Conservation (phyloP, 2,329 filamentous ascomycete species). For the Uncinocarpus reesii region DNA sequence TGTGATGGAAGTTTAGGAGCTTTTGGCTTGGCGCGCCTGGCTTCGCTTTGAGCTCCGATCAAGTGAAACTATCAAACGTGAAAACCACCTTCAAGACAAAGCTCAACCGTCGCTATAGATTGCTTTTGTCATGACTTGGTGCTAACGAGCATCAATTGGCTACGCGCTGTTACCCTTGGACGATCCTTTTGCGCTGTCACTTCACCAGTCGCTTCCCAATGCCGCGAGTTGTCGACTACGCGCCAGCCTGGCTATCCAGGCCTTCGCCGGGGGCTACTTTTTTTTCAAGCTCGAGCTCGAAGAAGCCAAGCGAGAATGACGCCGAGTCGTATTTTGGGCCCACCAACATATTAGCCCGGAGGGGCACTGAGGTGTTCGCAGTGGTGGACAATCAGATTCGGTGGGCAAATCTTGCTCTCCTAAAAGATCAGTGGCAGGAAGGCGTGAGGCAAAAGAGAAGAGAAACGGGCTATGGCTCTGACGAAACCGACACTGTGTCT, state of each 20-base stretch:
- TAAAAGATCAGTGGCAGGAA: constrained; percentile 56
- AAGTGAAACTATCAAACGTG: neutral
- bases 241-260: constrained; percentile 74
- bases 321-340: constrained; percentile 30
- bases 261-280: constrained; percentile 67
- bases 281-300: constrained; percentile 50
- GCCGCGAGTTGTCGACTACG: constrained; percentile 78
- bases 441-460: constrained; percentile 27
- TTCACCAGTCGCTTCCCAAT: constrained; percentile 41
- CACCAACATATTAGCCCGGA: constrained; percentile 58
- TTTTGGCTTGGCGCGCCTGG: constrained; percentile 3
- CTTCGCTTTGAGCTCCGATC: neutral
- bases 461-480: constrained; percentile 9
- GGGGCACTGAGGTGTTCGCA: constrained; percentile 80
- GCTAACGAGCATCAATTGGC: neutral
- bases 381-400: constrained; percentile 81
- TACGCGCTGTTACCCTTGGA: neutral
- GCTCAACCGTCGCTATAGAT: neutral
- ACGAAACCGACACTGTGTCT: neutral
- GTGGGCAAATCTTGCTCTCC: constrained; percentile 72
- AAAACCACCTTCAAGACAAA: neutral
- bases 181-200: neutral
- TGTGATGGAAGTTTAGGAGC: neutral
- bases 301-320: constrained; percentile 26
- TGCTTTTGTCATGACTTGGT: neutral